Base-by-base conservation (phyloP, 352 stramenopile genomes). In the Phytopythium oedochilum region DNA sequence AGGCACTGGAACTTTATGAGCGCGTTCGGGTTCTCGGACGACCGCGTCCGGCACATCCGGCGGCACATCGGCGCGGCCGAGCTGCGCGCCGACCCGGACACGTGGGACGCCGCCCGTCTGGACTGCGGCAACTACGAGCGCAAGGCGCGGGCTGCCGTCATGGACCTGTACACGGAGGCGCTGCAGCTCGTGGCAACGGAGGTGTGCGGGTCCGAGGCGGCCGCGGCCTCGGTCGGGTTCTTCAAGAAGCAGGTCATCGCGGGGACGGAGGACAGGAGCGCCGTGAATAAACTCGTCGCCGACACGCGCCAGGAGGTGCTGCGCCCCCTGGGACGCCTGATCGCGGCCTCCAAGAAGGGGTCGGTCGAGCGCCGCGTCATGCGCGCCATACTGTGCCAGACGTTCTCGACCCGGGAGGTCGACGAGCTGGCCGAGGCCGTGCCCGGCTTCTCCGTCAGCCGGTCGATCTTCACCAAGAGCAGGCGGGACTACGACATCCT, bases 21-120 rank as follows among this genome's bases (percentile, higher is more conserved):
- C 18, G 3, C 3, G 18, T 3, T 53, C 10, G 47, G 47, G 18
- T 40, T 53, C 47, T 26, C 29, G 29, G 18, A 38, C 18, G 47
- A 53, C 12, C 25, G 23, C 31, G 12, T 53, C 12, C 9, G 23
- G 2, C 23, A 42, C 20, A 20, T 53, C 10, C 28, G 47, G 5
- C 29, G 36, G 47, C 31, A 32, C n/a, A 53, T 53, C 3, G 47
- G 47, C 47, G 31, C 31, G 31, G 47, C 47, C 8, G 55, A 51
- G 15, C 56, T 67, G 14, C 55, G 60, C 31, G 50, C 50, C 15
- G 55, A 56, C 44, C 61, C 42, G 18, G 42, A 32, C 48, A 53
- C 57, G 43, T 67, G 61, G 28, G 55, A 67, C 15, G 43, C 46
- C 43, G 44, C 40, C 3, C 56, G 59, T 15, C 51, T 46, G 4